phyloP scores from a whole-genome alignment of 257 asterid species.

The Mitragyna speciosa region DNA sequence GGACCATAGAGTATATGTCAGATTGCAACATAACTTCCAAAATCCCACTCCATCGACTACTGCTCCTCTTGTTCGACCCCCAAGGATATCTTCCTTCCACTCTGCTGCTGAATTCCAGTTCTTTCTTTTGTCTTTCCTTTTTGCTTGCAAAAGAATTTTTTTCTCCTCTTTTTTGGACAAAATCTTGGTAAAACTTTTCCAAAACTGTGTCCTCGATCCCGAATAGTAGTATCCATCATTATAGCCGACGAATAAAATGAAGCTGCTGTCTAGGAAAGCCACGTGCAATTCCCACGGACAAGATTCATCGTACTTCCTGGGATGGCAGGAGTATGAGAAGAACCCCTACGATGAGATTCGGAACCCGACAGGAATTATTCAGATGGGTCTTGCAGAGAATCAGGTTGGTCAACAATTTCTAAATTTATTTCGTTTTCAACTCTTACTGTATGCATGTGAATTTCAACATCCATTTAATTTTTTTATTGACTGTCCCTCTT shows the following conservation, averaged over 20 bases:
- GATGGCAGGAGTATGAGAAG: conserved; percentile 50
- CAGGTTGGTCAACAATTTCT: conserved; percentile 20
- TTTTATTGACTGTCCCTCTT: neutral
- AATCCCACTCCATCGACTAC: neutral
- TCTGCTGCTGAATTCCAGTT: neutral
- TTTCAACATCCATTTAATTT: neutral
- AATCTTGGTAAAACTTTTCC: neutral
- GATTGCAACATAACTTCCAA: conserved; percentile 15
- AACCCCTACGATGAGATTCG: conserved; percentile 33
- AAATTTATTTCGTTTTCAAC: neutral
- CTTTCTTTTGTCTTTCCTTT: neutral
- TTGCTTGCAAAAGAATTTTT: neutral
- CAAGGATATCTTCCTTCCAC: too few species aligned
- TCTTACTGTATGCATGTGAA: neutral
- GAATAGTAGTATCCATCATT: too few species aligned
- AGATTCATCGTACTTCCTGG: conserved; percentile 44
- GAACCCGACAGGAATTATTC: conserved; percentile 43
- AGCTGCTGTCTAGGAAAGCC: conserved; percentile 34
- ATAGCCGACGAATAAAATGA: conserved; percentile 7
- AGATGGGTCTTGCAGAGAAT: conserved; percentile 56
- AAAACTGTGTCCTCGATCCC: neutral
- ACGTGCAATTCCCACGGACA: conserved; percentile 45
- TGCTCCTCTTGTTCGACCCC: neutral
- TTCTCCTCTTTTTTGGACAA: conserved; percentile 4
- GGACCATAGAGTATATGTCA: conserved; percentile 1